Percentiles rank a stretch among this genome's conserved stretches.
Conservation (phyloP, 129 eudicot genomes). For the Lonicera japonica region DNA sequence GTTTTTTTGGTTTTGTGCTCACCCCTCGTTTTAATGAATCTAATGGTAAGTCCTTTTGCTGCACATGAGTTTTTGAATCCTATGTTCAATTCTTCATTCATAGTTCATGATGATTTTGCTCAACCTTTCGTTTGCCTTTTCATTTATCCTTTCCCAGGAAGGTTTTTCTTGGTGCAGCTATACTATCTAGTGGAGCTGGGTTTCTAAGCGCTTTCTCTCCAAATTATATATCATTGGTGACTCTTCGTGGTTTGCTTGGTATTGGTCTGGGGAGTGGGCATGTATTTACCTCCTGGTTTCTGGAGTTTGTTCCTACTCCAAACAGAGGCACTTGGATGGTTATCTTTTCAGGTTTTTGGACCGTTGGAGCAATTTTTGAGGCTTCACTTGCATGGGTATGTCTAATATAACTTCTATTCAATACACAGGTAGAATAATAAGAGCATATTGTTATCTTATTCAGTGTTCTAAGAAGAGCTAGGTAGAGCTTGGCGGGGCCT, state of each 20-base stretch:
- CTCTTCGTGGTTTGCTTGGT: constrained; percentile 22
- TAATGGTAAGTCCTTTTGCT: background rate
- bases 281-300: constrained; percentile 25
- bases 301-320: constrained; percentile 26
- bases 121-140: constrained; percentile 1
- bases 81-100: constrained; percentile 7
- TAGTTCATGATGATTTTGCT: background rate
- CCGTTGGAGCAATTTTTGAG: constrained; percentile 22
- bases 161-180: constrained; percentile 31
- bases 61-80: background rate
- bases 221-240: constrained; percentile 6
- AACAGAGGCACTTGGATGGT: constrained; percentile 32
- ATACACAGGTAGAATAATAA: background rate
- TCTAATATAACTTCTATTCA: background rate
- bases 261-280: constrained; percentile 30
- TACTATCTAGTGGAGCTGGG: constrained; percentile 18
- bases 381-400: constrained; percentile 33
- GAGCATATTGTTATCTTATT: background rate
- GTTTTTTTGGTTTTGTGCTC: background rate
- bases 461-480: background rate
- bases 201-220: constrained; percentile 23
- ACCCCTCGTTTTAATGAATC: no score
- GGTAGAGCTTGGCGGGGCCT: no score
- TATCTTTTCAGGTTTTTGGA: constrained; percentile 25
- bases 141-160: constrained; percentile 31